phyloP scores from a whole-genome alignment of 768 basidiomycete genomes.

The Melanogaster broomeanus region DNA sequence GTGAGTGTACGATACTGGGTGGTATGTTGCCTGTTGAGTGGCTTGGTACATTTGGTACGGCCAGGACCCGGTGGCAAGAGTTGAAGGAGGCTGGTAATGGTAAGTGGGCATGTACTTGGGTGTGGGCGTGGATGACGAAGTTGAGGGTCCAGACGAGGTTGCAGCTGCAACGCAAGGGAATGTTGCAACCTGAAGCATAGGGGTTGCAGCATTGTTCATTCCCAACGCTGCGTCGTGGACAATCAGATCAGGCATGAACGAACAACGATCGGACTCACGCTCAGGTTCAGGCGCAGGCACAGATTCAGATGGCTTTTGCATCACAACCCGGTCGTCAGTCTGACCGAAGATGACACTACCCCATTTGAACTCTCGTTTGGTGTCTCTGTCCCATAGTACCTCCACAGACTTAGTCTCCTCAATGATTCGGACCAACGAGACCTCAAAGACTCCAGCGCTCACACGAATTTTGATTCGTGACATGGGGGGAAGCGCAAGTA shows the following conservation, averaged over 20 bases:
- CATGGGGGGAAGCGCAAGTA: constrained; percentile 69
- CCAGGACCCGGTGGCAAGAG: constrained; percentile 29
- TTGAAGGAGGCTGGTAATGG: constrained; percentile 19
- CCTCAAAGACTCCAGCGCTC: constrained; percentile 84
- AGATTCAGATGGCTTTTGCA: constrained; percentile 67
- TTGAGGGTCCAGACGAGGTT: constrained; percentile 22
- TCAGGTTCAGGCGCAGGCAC: constrained; percentile 37
- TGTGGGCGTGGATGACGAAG: constrained; percentile 15
- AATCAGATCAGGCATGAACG: constrained; percentile 6
- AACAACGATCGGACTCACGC: constrained; percentile 38
- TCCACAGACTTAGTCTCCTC: constrained; percentile 72
- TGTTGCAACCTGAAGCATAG: constrained; percentile 24
- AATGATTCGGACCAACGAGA: constrained; percentile 70
- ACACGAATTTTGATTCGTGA: constrained; percentile 83
- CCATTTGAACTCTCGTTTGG: constrained; percentile 83
- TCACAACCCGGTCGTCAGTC: constrained; percentile 63
- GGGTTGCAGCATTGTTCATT: constrained; percentile 8
- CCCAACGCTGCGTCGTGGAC: constrained; percentile 15
- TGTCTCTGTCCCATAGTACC: constrained; percentile 77
- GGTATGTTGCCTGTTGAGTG: constrained; percentile 20
- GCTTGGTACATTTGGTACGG: constrained; percentile 31
- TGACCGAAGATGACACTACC: constrained; percentile 77
- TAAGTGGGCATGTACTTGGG: constrained; percentile 23
- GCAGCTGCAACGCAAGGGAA: constrained; percentile 18
- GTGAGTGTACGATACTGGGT: constrained; percentile 17